A percentile compares a stretch with the other conserved stretches of the same genome.
Conservation (phyloP, 306 rosid genomes). For the Cucumis cinereus region DNA sequence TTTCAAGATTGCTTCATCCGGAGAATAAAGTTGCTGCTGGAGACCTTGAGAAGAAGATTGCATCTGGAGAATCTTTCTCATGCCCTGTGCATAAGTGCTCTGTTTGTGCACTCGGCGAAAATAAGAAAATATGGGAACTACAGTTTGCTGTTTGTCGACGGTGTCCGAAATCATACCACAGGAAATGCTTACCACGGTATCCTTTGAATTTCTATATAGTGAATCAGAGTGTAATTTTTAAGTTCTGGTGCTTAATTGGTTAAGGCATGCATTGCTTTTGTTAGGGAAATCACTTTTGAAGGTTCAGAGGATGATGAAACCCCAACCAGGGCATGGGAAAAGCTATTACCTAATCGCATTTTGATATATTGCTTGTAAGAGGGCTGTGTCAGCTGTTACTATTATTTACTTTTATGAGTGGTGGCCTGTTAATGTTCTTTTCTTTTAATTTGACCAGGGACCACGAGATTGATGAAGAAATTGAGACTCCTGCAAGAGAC, state of each 20-base stretch:
- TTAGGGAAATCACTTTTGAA: constrained; percentile 50
- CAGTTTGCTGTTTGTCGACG: constrained; percentile 95
- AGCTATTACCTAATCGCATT: constrained; percentile 62
- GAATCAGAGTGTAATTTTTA: background rate
- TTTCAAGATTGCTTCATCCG: constrained; percentile 38
- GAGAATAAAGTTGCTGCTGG: constrained; percentile 31
- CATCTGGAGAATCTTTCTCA: constrained; percentile 52
- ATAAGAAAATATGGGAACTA: constrained; percentile 35
- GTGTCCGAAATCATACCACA: constrained; percentile 80
- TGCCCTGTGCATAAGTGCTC: constrained; percentile 80
- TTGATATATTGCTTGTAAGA: constrained; percentile 92
- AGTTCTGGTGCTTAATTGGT: constrained; percentile 5
- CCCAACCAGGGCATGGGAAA: constrained; percentile 66
- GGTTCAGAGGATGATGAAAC: constrained; percentile 29
- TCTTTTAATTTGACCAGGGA: constrained; percentile 34
- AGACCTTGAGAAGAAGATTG: constrained; percentile 47
- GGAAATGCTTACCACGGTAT: constrained; percentile 88
- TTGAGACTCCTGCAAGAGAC: constrained; percentile 69
- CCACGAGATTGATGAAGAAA: constrained; percentile 53
- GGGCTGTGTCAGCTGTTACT: background rate
- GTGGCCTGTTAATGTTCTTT: constrained; percentile 8
- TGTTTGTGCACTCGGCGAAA: constrained; percentile 65
- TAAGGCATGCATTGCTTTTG: constrained; percentile 28
- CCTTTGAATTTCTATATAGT: constrained; percentile 1
- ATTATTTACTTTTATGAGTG: constrained; percentile 15